A percentile compares a stretch with the other conserved stretches of the same genome.
Evolutionary conservation across 768 basidiomycete genomes (phyloP).

Genomic region (Trametes punicea): DNA sequence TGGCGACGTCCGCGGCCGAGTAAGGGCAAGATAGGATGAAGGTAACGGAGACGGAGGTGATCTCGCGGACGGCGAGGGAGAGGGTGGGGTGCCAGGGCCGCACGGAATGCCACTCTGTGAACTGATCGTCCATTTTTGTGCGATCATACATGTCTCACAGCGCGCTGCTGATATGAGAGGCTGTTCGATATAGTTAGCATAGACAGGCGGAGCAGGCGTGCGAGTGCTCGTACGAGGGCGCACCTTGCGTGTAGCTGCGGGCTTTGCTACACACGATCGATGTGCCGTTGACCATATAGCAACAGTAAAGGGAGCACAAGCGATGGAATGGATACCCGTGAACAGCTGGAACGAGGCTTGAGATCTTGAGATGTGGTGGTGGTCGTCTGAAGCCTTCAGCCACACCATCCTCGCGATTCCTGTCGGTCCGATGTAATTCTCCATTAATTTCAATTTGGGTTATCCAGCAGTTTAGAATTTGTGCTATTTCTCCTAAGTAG

Average conservation of each 20-base stretch:
- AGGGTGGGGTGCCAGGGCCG: slow-evolving; percentile 74
- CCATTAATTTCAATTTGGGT: too few relatives aligned
- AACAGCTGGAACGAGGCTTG: too few relatives aligned
- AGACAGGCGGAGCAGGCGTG: neutral
- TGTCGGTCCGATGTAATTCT: too few relatives aligned
- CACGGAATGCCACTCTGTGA: slow-evolving; percentile 60
- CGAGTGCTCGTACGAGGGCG: neutral
- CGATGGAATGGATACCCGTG: neutral
- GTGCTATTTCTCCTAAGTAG: too few relatives aligned
- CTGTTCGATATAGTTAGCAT: slow-evolving; percentile 10
- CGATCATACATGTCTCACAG: slow-evolving; percentile 14
- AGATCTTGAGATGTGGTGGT: neutral
- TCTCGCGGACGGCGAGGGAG: slow-evolving; percentile 70
- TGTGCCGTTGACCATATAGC: too few relatives aligned
- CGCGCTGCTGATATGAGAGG: neutral
- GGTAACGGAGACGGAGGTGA: slow-evolving; percentile 83
- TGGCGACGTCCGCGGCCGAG: slow-evolving; percentile 57
- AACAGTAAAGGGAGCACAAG: neutral
- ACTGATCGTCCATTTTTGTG: slow-evolving; percentile 23
- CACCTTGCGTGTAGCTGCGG: neutral
- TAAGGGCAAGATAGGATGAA: slow-evolving; percentile 52
- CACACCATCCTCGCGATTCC: neutral
- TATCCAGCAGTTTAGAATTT: too few relatives aligned
- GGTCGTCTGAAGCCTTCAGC: neutral
- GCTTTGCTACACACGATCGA: neutral